Percentiles rank a stretch among this genome's conserved stretches.
Evolutionary conservation across 768 basidiomycete species (phyloP).

Genomic region (Candolleomyces eurysporus): DNA sequence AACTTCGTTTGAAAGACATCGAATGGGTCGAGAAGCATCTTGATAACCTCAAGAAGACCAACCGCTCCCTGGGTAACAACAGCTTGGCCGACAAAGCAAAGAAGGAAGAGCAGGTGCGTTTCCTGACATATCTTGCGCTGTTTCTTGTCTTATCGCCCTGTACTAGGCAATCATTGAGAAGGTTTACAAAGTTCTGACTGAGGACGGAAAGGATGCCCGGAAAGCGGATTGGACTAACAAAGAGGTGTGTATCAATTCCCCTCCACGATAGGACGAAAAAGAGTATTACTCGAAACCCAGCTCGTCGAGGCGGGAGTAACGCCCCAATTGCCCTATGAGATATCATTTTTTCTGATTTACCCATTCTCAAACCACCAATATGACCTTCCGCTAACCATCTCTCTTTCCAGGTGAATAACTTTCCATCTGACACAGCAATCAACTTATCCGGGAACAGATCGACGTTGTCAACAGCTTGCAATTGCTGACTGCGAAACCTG

Average conservation of each 20-base stretch:
- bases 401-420: not conserved
- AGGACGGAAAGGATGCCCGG: slow-evolving; percentile 85
- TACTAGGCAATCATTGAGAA: slow-evolving; percentile 80
- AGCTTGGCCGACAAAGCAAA: slow-evolving; percentile 91
- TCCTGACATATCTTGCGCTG: not conserved
- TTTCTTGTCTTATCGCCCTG: not conserved
- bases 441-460: slow-evolving; percentile 46
- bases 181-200: slow-evolving; percentile 72
- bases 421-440: too few relatives aligned
- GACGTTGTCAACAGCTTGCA: slow-evolving; percentile 87
- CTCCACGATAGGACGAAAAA: slow-evolving; percentile 59
- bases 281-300: slow-evolving; percentile 62
- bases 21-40: slow-evolving; percentile 97
- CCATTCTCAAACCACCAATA: not conserved
- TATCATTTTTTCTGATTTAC: slow-evolving; percentile 38
- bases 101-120: slow-evolving; percentile 89
- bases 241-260: slow-evolving; percentile 62
- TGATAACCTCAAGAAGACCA: slow-evolving; percentile 71
- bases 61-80: slow-evolving; percentile 66
- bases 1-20: slow-evolving; percentile 94
- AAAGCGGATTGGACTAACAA: slow-evolving; percentile 95
- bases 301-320: slow-evolving; percentile 95
- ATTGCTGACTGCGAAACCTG: slow-evolving; percentile 94
- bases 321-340: slow-evolving; percentile 76
- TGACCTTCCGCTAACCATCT: slow-evolving; percentile 6